Percentiles rank a stretch among this genome's conserved stretches.
phyloP scores from a whole-genome alignment of 495 filamentous ascomycete genomes.

The Tuber magnatum region DNA sequence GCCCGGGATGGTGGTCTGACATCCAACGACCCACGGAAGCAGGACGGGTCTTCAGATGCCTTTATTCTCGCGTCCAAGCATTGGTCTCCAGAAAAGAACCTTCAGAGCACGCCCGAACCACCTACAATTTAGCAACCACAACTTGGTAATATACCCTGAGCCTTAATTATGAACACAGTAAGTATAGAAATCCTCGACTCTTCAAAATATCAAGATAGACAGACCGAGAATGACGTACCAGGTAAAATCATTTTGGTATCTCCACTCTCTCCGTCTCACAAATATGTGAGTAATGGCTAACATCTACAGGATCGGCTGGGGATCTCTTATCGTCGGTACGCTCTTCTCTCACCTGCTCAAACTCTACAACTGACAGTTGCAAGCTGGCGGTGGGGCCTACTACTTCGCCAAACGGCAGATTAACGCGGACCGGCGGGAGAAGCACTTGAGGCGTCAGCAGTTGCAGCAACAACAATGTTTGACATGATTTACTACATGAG shows the following conservation, averaged over 20 bases:
- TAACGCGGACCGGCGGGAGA: conserved; percentile 71
- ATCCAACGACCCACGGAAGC: conserved; percentile 3
- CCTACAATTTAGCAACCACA: neutral
- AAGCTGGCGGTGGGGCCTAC: conserved; percentile 82
- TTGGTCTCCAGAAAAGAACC: neutral
- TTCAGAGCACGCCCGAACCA: neutral
- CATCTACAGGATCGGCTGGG: conserved; percentile 69
- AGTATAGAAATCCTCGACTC: conserved; percentile 11
- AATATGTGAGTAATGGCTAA: conserved; percentile 7
- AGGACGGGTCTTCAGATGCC: neutral
- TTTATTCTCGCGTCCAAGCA: neutral
- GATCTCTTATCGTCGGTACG: conserved; percentile 69
- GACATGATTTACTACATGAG: conserved; percentile 44
- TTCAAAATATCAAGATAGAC: conserved; percentile 10
- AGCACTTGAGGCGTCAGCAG: conserved; percentile 60
- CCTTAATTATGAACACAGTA: conserved; percentile 43
- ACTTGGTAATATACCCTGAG: neutral
- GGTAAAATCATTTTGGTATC: conserved; percentile 59
- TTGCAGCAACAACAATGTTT: conserved; percentile 52
- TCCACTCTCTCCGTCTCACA: neutral
- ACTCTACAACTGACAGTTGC: conserved; percentile 31
- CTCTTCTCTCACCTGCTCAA: neutral
- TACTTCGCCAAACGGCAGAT: conserved; percentile 92
- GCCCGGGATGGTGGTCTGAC: conserved; percentile 12
- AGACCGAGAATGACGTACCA: conserved; percentile 37